Evolutionary conservation across 2,329 filamentous ascomycete genomes (phyloP), one percentile per base, ranked within the genome.

Genomic region (Herpotrichia juniperi): DNA sequence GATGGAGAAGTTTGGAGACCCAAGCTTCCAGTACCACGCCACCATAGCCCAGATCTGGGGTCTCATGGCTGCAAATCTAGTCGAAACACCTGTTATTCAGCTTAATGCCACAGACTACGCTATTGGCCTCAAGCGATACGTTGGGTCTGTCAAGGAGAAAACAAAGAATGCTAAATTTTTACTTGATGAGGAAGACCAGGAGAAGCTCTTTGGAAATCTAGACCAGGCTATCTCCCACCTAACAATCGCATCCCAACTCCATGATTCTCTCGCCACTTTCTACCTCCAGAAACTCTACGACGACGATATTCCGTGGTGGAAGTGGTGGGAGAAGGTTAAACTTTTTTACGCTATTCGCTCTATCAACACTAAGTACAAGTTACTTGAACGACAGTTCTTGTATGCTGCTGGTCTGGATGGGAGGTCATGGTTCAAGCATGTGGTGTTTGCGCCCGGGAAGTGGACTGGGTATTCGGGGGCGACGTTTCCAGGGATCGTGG

Each of bases 401-500:
- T 88, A 91, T 64, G 76, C 84, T 4, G 79, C 82, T 2, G 93
- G 93, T 0, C 76, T 97, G 17, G 93, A 96, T 69, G 85, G 86
- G 1, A 80, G 93, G 53, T 78, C 79, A 21, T 97, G 92, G 92
- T 97, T 93, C 78, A 97, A 97, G 78, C 93, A 97, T 66, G 88
- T 96, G 2, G 89, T 97, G 1, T 97, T 96, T 74, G 93, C 93
- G 1, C 93, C 93, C 0, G 93, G 93, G 0, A 72, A 93, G 42
- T 96, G 92, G 91, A 96, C 91, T 0, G 93, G 93, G 0, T 97
- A 97, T 73, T 80, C 91, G 0, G 93, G 92, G 2, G 85, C 82
- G 3, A 86, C 85, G 8, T 88, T 84, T 61, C 85, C 86, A 1
- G 84, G 85, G 1, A 71, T 88, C n/a, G 81, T 86, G 4, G 85